Evolutionary conservation across 352 stramenopile genomes (phyloP), one percentile per base, ranked within the genome.

Genomic region (Pythium vanterpoolii): DNA sequence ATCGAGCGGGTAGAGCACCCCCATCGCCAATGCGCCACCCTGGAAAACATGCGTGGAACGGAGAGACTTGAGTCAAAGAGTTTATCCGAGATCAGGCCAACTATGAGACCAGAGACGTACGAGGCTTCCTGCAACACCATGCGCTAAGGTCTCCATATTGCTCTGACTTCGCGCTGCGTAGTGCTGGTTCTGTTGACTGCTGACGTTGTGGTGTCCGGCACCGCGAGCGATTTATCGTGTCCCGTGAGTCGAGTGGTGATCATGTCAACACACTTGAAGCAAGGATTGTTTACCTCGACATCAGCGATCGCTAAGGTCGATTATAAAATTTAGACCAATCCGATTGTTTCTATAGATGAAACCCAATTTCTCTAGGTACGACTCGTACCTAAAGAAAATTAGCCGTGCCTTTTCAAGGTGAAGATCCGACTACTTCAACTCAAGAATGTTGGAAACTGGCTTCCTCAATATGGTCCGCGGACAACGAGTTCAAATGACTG

Each of bases 1-100:
- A 71, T 95, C 85, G 43, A 95, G 77, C 51, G 85, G 85, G 47
- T 95, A 95, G 51, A 93, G 69, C 40, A 91, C 66, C 28, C 68
- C 81, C 77, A 95, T 89, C 58, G 85, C 83, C 24, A 95, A 57
- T 60, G 86, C 84, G 53, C 77, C 76, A 13, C 82, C 85, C 68
- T 89, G 53, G 31, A 60, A 19, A 33, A 23, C 10, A 19, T 2
- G 5, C 6, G 23, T 24, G 42, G 10, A 14, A 23, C 8, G 11
- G 19, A 18, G 1, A 44, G 16, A 0, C 19, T 11, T 55, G 30
- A 31, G 30, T 3, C 30, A 40, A 27, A 53, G 10, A 16, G 8
- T n/a, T 6, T 42, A 18, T 42, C 31, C 31, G 31, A 6, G 6
- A 36, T 11, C 31, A 18, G 14, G 27, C 26, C 6, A 18, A 16